Base-by-base conservation (phyloP, 306 rosid genomes). In the Malus asiatica region DNA sequence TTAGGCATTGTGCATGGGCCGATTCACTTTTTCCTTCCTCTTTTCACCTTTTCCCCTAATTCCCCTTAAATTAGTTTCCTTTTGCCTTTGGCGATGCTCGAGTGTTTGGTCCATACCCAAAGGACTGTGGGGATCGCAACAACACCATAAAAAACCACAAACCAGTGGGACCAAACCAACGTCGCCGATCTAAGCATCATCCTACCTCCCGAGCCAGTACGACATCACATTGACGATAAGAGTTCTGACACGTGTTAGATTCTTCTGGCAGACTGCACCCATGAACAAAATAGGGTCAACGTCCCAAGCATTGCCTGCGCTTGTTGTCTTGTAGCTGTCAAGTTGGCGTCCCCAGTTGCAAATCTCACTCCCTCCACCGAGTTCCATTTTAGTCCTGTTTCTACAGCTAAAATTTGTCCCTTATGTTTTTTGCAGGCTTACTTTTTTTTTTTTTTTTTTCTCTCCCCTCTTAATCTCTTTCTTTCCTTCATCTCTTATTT, bases 311-410 rank as follows among this genome's bases (percentile, higher is more conserved):
- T 38, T 57, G 81, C 85, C 79, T 63, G 77, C 72, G 20, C 45
- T 73, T 65, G 71, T 84, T 80, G 87, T 84, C 83, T 74, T 77
- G 84, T 80, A 74, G 83, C 73, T 80, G 87, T 80, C 84, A 84
- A 69, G 12, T n/a, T 79, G 55, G 77, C 75, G 78, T 74, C 58
- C 70, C 52, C 80, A 58, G 63, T 40, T 59, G 29, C n/a, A 62
- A 55, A 48, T 71, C 71, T 67, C 55, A 62, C 48, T 58, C 46
- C 75, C 27, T 48, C 20, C 0, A 14, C 19, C 57, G 57, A 11
- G 10, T 38, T 38, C 42, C 10, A 7, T 38, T 38, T 7, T 38
- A 38, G 42, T 38, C 42, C 9, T 38, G 9, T 6, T 38, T 38
- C 42, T 35, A 6, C 40, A 6, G 9, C 40, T 6, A 35, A 6